Conservation (phyloP, 2,329 filamentous ascomycete genomes). For the Metarhizium humberi region DNA sequence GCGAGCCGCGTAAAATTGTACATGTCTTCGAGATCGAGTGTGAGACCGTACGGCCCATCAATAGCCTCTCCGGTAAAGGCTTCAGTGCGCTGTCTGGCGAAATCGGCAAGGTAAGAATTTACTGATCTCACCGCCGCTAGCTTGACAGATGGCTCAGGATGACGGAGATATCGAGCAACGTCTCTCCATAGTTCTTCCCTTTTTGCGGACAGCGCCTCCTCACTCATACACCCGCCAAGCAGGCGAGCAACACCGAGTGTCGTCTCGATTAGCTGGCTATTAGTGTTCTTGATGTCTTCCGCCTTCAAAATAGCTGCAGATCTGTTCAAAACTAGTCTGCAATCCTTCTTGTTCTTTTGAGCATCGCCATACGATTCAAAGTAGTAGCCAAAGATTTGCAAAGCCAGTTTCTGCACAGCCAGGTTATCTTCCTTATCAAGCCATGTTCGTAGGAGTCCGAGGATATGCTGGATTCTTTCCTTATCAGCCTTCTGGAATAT, state of each 20-base stretch:
- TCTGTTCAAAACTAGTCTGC: conserved; percentile 50
- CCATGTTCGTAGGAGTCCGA: conserved; percentile 66
- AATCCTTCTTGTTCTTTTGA: conserved; percentile 56
- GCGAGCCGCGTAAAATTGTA: conserved; percentile 43
- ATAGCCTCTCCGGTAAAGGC: conserved; percentile 45
- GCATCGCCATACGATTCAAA: conserved; percentile 58
- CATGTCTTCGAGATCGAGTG: conserved; percentile 56
- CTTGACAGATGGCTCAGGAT: conserved; percentile 66
- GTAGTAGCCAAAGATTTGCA: conserved; percentile 77
- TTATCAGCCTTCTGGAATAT: conserved; percentile 71
- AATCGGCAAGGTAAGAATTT: conserved; percentile 70
- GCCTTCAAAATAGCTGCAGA: conserved; percentile 44
- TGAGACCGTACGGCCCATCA: conserved; percentile 60
- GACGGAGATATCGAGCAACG: conserved; percentile 60
- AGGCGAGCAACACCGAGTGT: conserved; percentile 61
- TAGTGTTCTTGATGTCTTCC: conserved; percentile 41
- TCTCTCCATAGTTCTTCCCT: conserved; percentile 61
- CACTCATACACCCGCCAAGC: conserved; percentile 57
- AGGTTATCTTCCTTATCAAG: conserved; percentile 64
- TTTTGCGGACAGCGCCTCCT: conserved; percentile 49
- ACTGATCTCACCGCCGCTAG: conserved; percentile 65
- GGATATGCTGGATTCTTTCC: conserved; percentile 61
- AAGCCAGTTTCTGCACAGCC: conserved; percentile 60
- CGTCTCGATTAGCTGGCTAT: conserved; percentile 67
- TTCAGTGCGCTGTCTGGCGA: conserved; percentile 53